Evolutionary conservation across 768 basidiomycete genomes (phyloP).

Genomic region (Auriscalpium microsporum): DNA sequence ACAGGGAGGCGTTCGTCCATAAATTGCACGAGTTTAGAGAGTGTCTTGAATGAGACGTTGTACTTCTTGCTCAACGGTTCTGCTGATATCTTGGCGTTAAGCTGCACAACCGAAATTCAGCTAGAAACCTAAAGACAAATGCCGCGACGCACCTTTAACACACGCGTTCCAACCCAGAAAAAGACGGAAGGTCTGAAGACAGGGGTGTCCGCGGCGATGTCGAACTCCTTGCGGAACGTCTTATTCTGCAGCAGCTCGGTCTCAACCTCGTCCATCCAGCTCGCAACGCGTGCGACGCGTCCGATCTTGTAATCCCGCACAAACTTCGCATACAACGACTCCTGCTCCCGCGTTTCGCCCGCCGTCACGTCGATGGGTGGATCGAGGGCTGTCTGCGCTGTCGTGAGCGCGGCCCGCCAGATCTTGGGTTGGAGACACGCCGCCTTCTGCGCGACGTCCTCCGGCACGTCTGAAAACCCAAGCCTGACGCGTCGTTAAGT

Average conservation of each 20-base stretch:
- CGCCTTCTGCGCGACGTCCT: slow-evolving; percentile 24
- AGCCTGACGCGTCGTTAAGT: slow-evolving; percentile 13
- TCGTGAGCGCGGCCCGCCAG: slow-evolving; percentile 20
- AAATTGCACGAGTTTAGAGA: not conserved
- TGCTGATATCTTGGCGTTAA: no score
- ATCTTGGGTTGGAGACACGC: slow-evolving; percentile 24
- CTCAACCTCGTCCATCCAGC: slow-evolving; percentile 11
- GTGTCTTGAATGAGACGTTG: not conserved
- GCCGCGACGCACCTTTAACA: slow-evolving; percentile 8
- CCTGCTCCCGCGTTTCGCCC: slow-evolving; percentile 19
- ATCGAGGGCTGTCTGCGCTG: slow-evolving; percentile 17
- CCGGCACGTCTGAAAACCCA: slow-evolving; percentile 21
- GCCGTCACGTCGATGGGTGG: slow-evolving; percentile 13
- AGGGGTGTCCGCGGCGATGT: not conserved
- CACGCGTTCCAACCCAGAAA: slow-evolving; percentile 8
- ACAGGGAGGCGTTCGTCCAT: no score
- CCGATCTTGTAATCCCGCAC: slow-evolving; percentile 7
- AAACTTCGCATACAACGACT: not conserved
- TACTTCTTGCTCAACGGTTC: not conserved
- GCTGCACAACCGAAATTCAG: not conserved
- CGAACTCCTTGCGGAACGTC: not conserved
- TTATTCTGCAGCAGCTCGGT: slow-evolving; percentile 3
- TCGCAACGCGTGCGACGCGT: slow-evolving; percentile 4
- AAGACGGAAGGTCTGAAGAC: slow-evolving; percentile 10
- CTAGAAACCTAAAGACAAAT: no score